phyloP scores from a whole-genome alignment of 768 basidiomycete genomes.

The Auricularia auricula-judae region DNA sequence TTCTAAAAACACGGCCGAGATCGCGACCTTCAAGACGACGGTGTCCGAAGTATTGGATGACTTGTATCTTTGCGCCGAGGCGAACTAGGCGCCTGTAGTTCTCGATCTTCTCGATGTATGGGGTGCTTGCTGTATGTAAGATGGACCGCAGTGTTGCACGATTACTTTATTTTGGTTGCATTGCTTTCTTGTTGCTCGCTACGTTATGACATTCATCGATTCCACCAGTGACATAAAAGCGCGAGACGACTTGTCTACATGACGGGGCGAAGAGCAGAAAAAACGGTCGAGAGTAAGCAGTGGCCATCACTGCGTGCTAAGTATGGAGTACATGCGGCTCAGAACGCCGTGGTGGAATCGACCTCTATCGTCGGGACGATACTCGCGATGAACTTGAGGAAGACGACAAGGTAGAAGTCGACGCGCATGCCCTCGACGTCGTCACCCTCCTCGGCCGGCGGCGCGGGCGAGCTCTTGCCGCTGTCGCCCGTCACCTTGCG shows the following conservation, averaged over 20 bases:
- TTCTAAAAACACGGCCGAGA: conserved; percentile 75
- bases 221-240: background rate
- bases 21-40: conserved; percentile 70
- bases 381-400: conserved; percentile 97
- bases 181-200: too few species aligned
- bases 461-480: conserved; percentile 26
- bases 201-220: background rate
- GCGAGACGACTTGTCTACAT: background rate
- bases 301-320: background rate
- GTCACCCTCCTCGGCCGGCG: conserved; percentile 39
- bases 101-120: background rate
- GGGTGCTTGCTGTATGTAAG: background rate
- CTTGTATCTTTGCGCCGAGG: conserved; percentile 7
- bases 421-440: conserved; percentile 87
- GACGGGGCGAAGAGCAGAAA: background rate
- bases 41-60: conserved; percentile 54
- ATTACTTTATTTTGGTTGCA: too few species aligned
- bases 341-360: conserved; percentile 65
- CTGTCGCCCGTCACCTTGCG: conserved; percentile 64
- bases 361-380: conserved; percentile 99
- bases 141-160: too few species aligned
- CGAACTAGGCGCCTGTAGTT: conserved; percentile 1
- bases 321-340: background rate
- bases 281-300: background rate
- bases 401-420: conserved; percentile 95